Evolutionary conservation across 1,284 basidiomycete genomes (phyloP).

Genomic region (Lentinula novae-zelandiae): DNA sequence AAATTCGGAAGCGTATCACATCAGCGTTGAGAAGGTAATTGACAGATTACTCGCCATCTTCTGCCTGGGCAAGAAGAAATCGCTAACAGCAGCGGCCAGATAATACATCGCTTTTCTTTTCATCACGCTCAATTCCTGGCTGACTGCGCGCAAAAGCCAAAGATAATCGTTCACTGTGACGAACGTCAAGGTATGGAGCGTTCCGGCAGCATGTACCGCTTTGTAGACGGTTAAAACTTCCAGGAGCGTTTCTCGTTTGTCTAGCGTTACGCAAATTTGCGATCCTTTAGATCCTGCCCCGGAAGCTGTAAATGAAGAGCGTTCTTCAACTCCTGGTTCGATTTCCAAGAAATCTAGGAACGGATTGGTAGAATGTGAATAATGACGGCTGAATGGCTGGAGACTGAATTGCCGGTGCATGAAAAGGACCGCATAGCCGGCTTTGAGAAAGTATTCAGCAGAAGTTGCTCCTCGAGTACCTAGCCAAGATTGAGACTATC

Average conservation of each 20-base stretch:
- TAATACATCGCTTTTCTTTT: constrained; percentile 87
- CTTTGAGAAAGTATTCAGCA: constrained; percentile 93
- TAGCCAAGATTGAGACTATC: constrained; percentile 22
- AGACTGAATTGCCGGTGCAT: constrained; percentile 97
- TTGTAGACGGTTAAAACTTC: constrained; percentile 83
- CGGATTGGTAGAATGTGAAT: constrained; percentile 96
- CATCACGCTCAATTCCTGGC: constrained; percentile 65
- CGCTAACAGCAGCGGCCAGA: constrained; percentile 95
- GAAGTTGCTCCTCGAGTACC: constrained; percentile 96
- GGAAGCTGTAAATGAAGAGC: constrained; percentile 1
- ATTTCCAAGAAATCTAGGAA: constrained; percentile 95
- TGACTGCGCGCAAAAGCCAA: constrained; percentile 85
- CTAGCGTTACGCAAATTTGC: constrained; percentile 62
- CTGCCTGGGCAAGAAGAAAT: constrained; percentile 93
- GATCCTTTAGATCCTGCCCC: constrained; percentile 17
- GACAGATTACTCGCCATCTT: constrained; percentile 63
- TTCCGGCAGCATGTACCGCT: constrained; percentile 67
- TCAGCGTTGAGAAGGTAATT: constrained; percentile 1
- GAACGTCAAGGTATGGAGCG: constrained; percentile 85
- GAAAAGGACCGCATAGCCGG: constrained; percentile 97
- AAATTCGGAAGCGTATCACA: background rate
- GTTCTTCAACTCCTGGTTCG: constrained; percentile 31
- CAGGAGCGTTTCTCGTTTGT: constrained; percentile 65
- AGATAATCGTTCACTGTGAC: constrained; percentile 97
- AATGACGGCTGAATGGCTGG: constrained; percentile 94